Base-by-base conservation (phyloP, 345 rosid species). In the Combretum micranthum region DNA sequence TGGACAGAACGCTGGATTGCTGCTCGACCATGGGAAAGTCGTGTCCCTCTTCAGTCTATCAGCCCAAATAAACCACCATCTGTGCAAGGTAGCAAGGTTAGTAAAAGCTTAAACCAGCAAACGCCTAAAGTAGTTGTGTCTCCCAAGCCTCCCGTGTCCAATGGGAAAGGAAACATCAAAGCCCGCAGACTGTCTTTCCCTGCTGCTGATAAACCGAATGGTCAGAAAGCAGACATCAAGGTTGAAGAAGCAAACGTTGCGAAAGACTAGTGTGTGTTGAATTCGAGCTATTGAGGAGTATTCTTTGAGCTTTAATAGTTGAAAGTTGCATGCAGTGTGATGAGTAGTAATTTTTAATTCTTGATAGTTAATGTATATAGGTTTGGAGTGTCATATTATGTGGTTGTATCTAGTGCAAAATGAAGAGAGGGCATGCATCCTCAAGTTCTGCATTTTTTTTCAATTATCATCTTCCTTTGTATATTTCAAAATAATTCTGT, bases 1-100 rank as follows among this genome's bases (percentile, higher is more conserved):
- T 93, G 99, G 96, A 84, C 65, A 78, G 97, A 93, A 49, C 83
- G 90, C 25, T 93, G 99, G 99, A 77, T 93, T 47, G 78, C 96
- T 66, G 90, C 76, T 70, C 77, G 94, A 14, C 99, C 99, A 21
- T 93, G 99, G 99, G 97, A 93, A 69, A 80, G 77, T 56, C 87
- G 91, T 46, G 57, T 75, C 20, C 78, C 83, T 26, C 20, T 52
- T 39, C 66, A 65, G 53, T 67, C 72, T 59, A 16, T 44, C 26
- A 81, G 69, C 70, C 88, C 90, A 48, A 87, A 77, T 68, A 83
- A 83, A 69, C 58, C 45, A 5, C 81, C 72, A 64, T 77, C 19
- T 45, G 77, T 43, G 67, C 80, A 73, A 51, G 65, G 67, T 53
- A 57, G 52, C 63, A 88, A 82, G 70, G 73, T 47, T 22, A 64